Base-by-base conservation (phyloP, 805 yeast genomes). In the Spencermartinsiella europaea region DNA sequence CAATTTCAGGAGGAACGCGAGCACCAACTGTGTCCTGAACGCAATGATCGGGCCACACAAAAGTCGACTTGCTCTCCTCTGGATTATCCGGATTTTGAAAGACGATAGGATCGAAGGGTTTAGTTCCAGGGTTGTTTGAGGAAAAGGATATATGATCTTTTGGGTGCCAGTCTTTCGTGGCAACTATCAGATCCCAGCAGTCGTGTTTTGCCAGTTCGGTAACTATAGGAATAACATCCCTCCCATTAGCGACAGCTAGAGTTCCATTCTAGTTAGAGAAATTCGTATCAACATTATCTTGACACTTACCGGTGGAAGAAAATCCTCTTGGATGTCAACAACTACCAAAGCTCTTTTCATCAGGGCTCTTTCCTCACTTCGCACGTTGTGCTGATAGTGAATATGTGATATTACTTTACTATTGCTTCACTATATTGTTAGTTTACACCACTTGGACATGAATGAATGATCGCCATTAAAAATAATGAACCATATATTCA, bases 101-200 rank as follows among this genome's bases (percentile, higher is more conserved):
- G 15, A 60, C 66, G 35, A 77, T 53, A 1, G 68, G 59, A 0
- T 79, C 66, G 59, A 71, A 89, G 1, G 89, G 85, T 2, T 62
- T 47, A 21, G 52, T 64, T 31, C 53, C 63, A 57, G 59, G 61
- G 58, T 88, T 89, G 40, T 73, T 75, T 0, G 82, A 73, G 0
- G 97, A 95, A 71, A 90, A 90, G 5, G 96, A 88, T 0, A 75
- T 72, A 61, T 90, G 98, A 56, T 77, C 71, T 10, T 52, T 34
- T 0, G 96, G 95, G 62, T 90, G 98, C 93, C 95, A 87, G 61
- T 90, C 98, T 60, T 82, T 80, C 2, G 95, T 83, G 34, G 86
- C 81, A 0, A 85, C 76, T 0, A 87, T 70, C 4, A 79, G 66
- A 38, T 72, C 69, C 91, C 93, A 89, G 34, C 62, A 52, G 0